Evolutionary conservation across 306 rosid species (phyloP), one percentile per base, ranked within the genome.

Genomic region (Erythrophleum fordii): DNA sequence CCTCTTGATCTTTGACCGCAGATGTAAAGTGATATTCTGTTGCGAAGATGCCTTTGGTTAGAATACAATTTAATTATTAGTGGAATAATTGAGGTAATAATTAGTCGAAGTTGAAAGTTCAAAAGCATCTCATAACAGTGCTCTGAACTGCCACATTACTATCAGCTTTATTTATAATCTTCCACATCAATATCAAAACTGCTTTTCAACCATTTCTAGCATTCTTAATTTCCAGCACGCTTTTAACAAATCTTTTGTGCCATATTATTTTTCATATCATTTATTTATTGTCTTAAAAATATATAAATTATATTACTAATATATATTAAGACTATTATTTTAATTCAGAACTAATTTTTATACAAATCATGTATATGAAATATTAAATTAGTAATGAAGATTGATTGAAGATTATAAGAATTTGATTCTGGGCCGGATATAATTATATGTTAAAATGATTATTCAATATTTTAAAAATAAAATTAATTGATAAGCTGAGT

Each of bases 1-100:
- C 18, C 55, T 77, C 79, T 77, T 44, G 51, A 55, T 83, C 72
- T 73, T 83, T 78, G 83, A 78, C 83, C 56, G 23, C 46, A 64
- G 82, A 45, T 77, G 56, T 53, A 65, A 72, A 64, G 65, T 60
- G 20, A 28, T 2, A 46, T 31, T 46, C 17, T 42, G 53, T 58
- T 56, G 42, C 23, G 45, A 77, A 83, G 59, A 83, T 83, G 44
- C 86, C 74, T 72, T 77, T 52, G 45, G 48, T 25, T 83, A 42
- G 48, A 72, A 77, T 41, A 22, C 5, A 12, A 22, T 73, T 55
- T 12, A 52, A 12, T 20, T 28, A 51, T 17, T 26, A 11, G 41
- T 51, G n/a, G 5, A 51, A 29, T 72, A 31, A 68, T 42, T 41
- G 31, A 31, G 45, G n/a, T 31, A 42, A 42, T 60, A 60, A 69